phyloP scores from a whole-genome alignment of 2,329 filamentous ascomycete genomes.

The Apiospora pterosperma region DNA sequence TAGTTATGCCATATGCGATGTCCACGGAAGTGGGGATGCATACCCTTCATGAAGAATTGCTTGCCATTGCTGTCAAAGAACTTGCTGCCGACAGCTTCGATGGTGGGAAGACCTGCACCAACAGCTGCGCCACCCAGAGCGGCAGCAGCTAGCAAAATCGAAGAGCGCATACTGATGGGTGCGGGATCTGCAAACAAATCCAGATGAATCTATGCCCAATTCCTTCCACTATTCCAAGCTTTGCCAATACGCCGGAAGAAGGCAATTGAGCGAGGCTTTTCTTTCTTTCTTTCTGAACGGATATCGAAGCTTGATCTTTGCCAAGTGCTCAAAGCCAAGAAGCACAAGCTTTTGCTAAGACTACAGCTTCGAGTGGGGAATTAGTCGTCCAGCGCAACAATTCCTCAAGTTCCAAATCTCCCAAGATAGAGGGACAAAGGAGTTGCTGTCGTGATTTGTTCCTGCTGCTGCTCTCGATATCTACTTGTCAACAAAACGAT shows the following conservation, averaged over 20 bases:
- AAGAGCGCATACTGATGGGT: conserved; percentile 35
- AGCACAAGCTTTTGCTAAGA: background rate
- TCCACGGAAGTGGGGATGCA: conserved; percentile 8
- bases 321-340: background rate
- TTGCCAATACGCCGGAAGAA: background rate
- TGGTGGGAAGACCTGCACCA: conserved; percentile 41
- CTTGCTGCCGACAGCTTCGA: conserved; percentile 67
- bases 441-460: background rate
- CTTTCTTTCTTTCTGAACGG: background rate
- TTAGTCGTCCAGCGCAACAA: background rate
- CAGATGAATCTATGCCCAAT: background rate
- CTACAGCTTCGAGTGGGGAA: background rate
- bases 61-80: conserved; percentile 79
- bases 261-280: background rate
- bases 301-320: background rate
- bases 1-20: background rate
- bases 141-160: conserved; percentile 24
- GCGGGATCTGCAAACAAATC: background rate
- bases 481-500: background rate
- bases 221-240: background rate
- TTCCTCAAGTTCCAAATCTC: background rate
- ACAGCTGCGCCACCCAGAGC: conserved; percentile 31
- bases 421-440: background rate
- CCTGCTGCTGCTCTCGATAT: background rate
- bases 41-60: conserved; percentile 84